Conservation (phyloP, 495 filamentous ascomycete species). For the Bombardia bombarda region DNA sequence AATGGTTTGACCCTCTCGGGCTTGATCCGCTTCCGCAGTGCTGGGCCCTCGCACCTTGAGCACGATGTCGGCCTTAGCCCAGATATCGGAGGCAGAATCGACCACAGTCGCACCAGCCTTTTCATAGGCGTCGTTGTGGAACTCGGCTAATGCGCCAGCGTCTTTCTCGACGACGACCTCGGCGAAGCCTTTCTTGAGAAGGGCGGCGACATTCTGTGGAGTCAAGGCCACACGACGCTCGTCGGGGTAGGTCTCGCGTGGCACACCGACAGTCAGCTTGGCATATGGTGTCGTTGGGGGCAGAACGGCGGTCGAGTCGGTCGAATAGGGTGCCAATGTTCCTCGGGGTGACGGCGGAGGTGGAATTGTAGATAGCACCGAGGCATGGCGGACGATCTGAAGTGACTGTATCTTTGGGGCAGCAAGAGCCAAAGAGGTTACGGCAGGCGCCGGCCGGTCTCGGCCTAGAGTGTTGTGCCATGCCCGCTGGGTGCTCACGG, state of each 20-base stretch:
- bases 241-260: conserved; percentile 59
- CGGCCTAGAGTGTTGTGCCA: conserved; percentile 21
- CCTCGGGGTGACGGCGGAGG: conserved; percentile 1
- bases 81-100: conserved; percentile 48
- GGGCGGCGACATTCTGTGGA: conserved; percentile 65
- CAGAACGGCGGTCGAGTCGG: conserved; percentile 27
- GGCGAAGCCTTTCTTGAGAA: conserved; percentile 72
- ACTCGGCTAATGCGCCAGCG: conserved; percentile 64
- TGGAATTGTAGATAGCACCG: conserved; percentile 20
- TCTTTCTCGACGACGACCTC: conserved; percentile 66
- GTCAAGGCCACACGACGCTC: conserved; percentile 76
- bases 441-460: conserved; percentile 5
- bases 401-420: conserved; percentile 10
- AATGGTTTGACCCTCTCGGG: conserved; percentile 56
- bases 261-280: conserved; percentile 60
- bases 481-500: conserved; percentile 19
- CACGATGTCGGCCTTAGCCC: conserved; percentile 63
- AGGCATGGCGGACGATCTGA: conserved; percentile 26
- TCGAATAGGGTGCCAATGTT: conserved; percentile 18
- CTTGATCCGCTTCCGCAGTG: conserved; percentile 50
- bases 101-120: conserved; percentile 64
- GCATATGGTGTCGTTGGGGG: conserved; percentile 55
- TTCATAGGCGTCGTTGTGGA: conserved; percentile 63
- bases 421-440: conserved; percentile 15
- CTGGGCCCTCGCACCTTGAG: conserved; percentile 71